Base-by-base conservation (phyloP, 208 protist genomes). In the Trypanosoma scelopori region DNA sequence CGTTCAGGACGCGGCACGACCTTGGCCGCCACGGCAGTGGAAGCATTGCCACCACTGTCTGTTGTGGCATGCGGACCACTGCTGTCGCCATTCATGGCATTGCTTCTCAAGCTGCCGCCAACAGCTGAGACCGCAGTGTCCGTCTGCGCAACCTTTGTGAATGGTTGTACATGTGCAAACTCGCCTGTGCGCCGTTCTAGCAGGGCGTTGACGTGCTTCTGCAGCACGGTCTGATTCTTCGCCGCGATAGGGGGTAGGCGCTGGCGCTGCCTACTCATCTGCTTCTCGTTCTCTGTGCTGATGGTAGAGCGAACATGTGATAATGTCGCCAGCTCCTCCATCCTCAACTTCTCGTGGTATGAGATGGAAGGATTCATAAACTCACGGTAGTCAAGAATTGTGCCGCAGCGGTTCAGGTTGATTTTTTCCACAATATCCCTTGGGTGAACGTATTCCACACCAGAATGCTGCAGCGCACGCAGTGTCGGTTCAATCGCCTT, bases 301-400 rank as follows among this genome's bases (percentile, higher is more conserved):
- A 79, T 55, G 18, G 23, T 20, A 5, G 48, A 25, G 18, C 74
- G 58, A 53, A 79, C 41, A 27, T 46, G 20, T 32, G 25, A 27
- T 25, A 77, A 45, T 28, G 45, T 71, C 28, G 42, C 27, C 49
- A 63, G 32, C 56, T 83, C 78, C 60, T 83, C 80, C 55, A 50
- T 45, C 25, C 67, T 56, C 5, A 82, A 43, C 32, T 71, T 71
- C 46, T 85, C 76, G 55, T 80, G 55, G 37, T 72, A 68, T 15
- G 57, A 22, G 12, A 79, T 47, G 20, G 72, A 75, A 1, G 80
- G 80, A 37, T 70, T 73, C 45, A 78, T 68, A 45, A 73, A 49
- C 48, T 89, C 84, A n/a, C 79, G 77, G 65, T 91, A 96, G 65
- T 91, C 76, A 1, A 93, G 74, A 46, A 94, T 81, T n/a, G 78